Evolutionary conservation across 2,329 filamentous ascomycete genomes (phyloP), one percentile per base, ranked within the genome.

Genomic region (Teratosphaeria nubilosa): DNA sequence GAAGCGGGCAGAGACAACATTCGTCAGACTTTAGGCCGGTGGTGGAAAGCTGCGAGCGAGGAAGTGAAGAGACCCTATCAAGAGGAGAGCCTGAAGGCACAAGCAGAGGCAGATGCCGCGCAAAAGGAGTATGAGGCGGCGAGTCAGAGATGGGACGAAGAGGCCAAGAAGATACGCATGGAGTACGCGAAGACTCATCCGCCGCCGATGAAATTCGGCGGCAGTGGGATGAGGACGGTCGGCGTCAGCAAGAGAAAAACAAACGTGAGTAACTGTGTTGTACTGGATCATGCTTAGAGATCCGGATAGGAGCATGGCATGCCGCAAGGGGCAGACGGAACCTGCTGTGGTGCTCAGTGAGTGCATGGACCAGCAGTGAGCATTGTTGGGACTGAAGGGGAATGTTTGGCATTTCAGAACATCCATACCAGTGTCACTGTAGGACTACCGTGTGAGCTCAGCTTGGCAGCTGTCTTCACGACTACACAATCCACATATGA

Each of bases 31-130:
- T 83, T 94, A 10, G 91, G 91, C 30, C 86, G 87, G 69, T 91
- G 94, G 86, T 99, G 94, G 94, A 89, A 87, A 65, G 87, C 88
- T 54, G 85, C 88, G 0, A 74, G 80, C 1, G 78, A 84, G 5
- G 87, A 88, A 51, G 81, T 85, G 65, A 89, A 87, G 68, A 80
- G 82, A 69, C 91, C 91, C 0, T 97, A 88, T 68, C 81, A 91
- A 54, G 86, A 90, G 30, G 81, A 86, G 70, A 88, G 88, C 3
- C 80, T 85, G 57, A 80, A 80, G 56, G 86, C 90, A 64, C 91
- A 91, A 70, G 78, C 80, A 58, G 77, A 74, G 1, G 88, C 91
- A 64, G 77, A 77, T 30, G 77, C 78, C 41, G 80, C 80, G 6
- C 69, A 87, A 56, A 78, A 77, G 16, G 77, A 78, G 24, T 90